These are phyloP conservation scores for Suhomyces bokatorum DNA, from an alignment of 1,139 yeast genomes.

Conservation along the genomic window DNA sequence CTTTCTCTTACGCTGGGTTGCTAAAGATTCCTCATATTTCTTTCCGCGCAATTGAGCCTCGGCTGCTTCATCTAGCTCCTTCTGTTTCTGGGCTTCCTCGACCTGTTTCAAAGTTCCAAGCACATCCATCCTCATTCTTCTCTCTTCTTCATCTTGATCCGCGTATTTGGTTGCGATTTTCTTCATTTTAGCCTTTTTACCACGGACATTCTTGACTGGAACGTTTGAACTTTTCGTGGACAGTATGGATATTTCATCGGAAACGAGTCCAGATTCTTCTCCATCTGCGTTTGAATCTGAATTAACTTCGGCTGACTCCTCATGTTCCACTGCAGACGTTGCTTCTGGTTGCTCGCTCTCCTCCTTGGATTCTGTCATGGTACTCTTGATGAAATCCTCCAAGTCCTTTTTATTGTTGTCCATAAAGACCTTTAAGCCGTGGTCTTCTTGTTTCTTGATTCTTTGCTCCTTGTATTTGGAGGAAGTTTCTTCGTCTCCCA, in stretches of 20 bases:
- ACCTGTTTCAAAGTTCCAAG: slow-evolving; percentile 80
- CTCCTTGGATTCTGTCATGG: slow-evolving; percentile 7
- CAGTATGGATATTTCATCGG: slow-evolving; percentile 6
- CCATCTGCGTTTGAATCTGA: slow-evolving; percentile 1
- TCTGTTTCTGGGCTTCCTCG: slow-evolving; percentile 38
- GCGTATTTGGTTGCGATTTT: slow-evolving; percentile 82
- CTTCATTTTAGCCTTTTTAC: slow-evolving; percentile 80
- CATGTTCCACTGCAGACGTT: neutral
- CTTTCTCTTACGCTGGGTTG: slow-evolving; percentile 19
- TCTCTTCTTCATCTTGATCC: slow-evolving; percentile 90
- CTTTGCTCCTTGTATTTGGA: slow-evolving; percentile 41
- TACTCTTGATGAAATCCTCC: slow-evolving; percentile 18
- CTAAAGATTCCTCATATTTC: slow-evolving; percentile 20
- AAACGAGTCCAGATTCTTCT: neutral
- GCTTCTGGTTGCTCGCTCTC: slow-evolving; percentile 16
- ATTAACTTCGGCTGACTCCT: slow-evolving; percentile 3
- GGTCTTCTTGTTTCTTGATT: slow-evolving; percentile 42
- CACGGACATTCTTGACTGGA: slow-evolving; percentile 51
- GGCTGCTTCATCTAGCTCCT: slow-evolving; percentile 22
- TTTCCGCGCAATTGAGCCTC: slow-evolving; percentile 34
- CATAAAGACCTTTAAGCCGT: slow-evolving; percentile 44
- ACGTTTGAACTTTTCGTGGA: slow-evolving; percentile 13
- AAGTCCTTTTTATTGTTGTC: slow-evolving; percentile 35
- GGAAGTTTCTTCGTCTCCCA: slow-evolving; percentile 58
- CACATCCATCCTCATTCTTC: slow-evolving; percentile 68